These are phyloP conservation scores for Albatrellus ellisii DNA, from an alignment of 768 basidiomycete genomes.

Conservation along the genomic window DNA sequence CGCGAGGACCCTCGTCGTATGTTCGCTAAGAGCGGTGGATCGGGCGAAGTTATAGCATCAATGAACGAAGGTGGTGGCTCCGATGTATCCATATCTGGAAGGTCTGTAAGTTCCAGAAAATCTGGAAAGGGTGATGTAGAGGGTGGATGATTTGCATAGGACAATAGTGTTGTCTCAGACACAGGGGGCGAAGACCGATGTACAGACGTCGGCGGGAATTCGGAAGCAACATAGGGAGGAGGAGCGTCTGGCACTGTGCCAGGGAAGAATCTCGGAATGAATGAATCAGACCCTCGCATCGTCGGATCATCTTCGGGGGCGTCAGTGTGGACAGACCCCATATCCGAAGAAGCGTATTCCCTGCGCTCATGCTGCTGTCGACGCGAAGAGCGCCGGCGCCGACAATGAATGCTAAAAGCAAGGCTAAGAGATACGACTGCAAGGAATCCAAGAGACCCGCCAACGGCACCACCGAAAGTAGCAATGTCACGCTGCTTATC, in stretches of 20 bases:
- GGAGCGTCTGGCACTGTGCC: slow-evolving; percentile 29
- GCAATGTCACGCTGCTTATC: slow-evolving; percentile 20
- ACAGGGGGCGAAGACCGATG: slow-evolving; percentile 10
- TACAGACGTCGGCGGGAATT: slow-evolving; percentile 12
- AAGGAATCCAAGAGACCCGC: slow-evolving; percentile 37
- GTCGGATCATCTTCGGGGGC: slow-evolving; percentile 18
- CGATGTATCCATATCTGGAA: slow-evolving; percentile 11
- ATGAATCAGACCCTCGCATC: slow-evolving; percentile 34
- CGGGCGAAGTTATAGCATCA: slow-evolving; percentile 16
- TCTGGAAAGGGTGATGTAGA: background rate
- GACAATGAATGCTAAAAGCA: slow-evolving; percentile 37
- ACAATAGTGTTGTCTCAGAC: slow-evolving; percentile 11
- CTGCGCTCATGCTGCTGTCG: slow-evolving; percentile 22
- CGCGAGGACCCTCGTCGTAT: background rate
- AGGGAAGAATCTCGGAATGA: slow-evolving; percentile 46
- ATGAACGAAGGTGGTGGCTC: slow-evolving; percentile 17
- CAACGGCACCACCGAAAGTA: slow-evolving; percentile 43
- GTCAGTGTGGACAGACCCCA: slow-evolving; percentile 19
- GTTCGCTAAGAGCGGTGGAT: slow-evolving; percentile 16
- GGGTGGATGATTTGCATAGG: slow-evolving; percentile 15
- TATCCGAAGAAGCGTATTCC: slow-evolving; percentile 4
- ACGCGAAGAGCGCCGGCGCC: slow-evolving; percentile 29
- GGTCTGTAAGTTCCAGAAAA: slow-evolving; percentile 5
- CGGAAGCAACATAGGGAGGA: slow-evolving; percentile 27
- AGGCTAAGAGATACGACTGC: slow-evolving; percentile 31